A percentile compares a stretch with the other conserved stretches of the same genome.
These are phyloP conservation scores for Phaeotremella skinneri DNA, from an alignment of 768 basidiomycete species.

Conservation along the genomic window DNA sequence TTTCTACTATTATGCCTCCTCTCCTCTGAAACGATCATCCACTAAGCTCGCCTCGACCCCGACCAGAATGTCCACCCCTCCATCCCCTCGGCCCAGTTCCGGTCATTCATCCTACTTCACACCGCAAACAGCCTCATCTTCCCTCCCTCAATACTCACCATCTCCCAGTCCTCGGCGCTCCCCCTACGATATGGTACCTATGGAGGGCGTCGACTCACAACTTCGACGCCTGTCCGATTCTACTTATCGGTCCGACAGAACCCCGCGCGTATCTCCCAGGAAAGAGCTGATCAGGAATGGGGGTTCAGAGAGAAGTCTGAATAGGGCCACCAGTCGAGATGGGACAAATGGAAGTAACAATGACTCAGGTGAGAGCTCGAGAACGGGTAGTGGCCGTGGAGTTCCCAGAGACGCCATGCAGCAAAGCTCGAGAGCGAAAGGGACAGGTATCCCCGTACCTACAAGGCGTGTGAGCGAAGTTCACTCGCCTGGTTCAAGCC, in stretches of 20 bases:
- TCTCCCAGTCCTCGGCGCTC: neutral
- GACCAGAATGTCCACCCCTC: neutral
- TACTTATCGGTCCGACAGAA: neutral
- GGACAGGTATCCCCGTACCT: neutral
- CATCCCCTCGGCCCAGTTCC: neutral
- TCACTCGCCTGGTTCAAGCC: neutral
- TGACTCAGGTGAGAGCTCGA: no score
- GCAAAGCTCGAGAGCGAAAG: neutral
- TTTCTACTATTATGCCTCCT: no score
- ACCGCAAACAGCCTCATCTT: neutral
- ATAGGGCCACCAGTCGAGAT: no score
- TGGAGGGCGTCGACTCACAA: neutral
- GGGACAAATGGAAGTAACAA: no score
- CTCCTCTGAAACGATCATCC: no score
- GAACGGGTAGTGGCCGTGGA: neutral
- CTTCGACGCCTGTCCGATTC: neutral
- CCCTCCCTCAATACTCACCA: neutral
- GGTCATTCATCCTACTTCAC: conserved; percentile 1
- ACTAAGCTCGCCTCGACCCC: neutral
- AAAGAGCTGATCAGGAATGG: no score
- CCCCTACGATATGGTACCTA: neutral
- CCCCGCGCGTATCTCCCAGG: no score
- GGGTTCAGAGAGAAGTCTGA: neutral
- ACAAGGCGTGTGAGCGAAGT: conserved; percentile 6
- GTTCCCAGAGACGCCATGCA: neutral